Percentiles rank a stretch among this genome's conserved stretches.
Conservation (phyloP, 1,284 basidiomycete genomes). For the Chalciporus sp. region DNA sequence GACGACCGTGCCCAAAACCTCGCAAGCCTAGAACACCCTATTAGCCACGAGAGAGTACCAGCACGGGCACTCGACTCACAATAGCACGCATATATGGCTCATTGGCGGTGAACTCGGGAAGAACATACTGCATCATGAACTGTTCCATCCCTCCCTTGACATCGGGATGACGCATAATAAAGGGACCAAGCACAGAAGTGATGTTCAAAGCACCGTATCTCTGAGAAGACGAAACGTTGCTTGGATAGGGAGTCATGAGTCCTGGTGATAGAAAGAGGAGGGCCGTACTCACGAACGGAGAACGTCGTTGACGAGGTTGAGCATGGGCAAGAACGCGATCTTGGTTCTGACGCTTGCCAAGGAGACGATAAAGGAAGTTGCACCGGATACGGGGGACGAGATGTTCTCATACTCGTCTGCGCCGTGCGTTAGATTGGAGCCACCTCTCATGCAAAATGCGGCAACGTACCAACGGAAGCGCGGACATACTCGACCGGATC, state of each 20-base stretch:
- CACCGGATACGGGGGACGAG: conserved; percentile 73
- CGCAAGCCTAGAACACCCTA: conserved; percentile 61
- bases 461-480: conserved; percentile 61
- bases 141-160: conserved; percentile 77
- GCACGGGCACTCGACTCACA: conserved; percentile 42
- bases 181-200: conserved; percentile 71
- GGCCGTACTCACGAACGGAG: conserved; percentile 58
- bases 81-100: conserved; percentile 78
- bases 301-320: conserved; percentile 74
- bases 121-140: conserved; percentile 73
- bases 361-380: conserved; percentile 77
- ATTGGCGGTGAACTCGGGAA: conserved; percentile 64
- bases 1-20: conserved; percentile 74
- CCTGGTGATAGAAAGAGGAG: neutral
- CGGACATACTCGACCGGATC: conserved; percentile 84
- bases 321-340: conserved; percentile 74
- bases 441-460: neutral
- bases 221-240: conserved; percentile 60
- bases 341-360: conserved; percentile 79
- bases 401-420: conserved; percentile 81
- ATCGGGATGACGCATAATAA: conserved; percentile 80
- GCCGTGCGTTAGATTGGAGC: neutral
- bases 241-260: conserved; percentile 20
- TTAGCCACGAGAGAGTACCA: neutral
- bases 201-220: conserved; percentile 85